Percentiles rank a stretch among this genome's conserved stretches.
phyloP scores from a whole-genome alignment of 2,329 filamentous ascomycete species.

The Zymoseptoria ardabiliae region DNA sequence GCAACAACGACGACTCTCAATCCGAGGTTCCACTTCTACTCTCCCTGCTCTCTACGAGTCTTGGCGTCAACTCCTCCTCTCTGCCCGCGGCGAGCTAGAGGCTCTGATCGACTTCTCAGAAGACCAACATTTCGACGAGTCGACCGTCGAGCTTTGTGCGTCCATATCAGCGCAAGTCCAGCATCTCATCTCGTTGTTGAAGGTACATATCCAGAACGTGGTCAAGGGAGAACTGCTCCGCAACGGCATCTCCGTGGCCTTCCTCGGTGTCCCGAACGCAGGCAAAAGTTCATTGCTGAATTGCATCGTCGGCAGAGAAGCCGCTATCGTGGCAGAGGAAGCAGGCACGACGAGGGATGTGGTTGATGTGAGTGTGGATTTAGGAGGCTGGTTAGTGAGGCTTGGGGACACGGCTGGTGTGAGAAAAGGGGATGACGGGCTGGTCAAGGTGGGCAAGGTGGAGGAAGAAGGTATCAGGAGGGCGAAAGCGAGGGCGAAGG shows the following conservation, averaged over 20 bases:
- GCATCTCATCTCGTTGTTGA: constrained; percentile 55
- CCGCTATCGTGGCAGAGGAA: constrained; percentile 88
- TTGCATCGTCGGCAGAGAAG: constrained; percentile 78
- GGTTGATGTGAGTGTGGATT: constrained; percentile 82
- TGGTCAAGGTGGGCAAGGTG: constrained; percentile 57
- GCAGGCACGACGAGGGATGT: constrained; percentile 92
- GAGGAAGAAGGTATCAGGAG: constrained; percentile 87
- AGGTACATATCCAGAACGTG: constrained; percentile 65
- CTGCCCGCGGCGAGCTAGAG: constrained; percentile 84
- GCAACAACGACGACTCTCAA: constrained; percentile 80
- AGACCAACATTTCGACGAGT: constrained; percentile 94
- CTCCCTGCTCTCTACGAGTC: constrained; percentile 70
- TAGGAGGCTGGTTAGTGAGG: constrained; percentile 85
- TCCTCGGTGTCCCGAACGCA: constrained; percentile 86
- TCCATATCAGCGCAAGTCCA: constrained; percentile 62
- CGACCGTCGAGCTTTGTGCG: constrained; percentile 60
- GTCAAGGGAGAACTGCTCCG: constrained; percentile 76
- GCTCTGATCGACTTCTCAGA: constrained; percentile 96
- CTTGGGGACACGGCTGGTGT: constrained; percentile 93
- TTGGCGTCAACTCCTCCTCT: constrained; percentile 71
- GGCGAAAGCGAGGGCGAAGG: constrained; percentile 69
- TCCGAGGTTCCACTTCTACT: constrained; percentile 60
- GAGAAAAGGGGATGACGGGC: constrained; percentile 33
- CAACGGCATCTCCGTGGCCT: constrained; percentile 75
- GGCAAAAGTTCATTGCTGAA: constrained; percentile 95